Base-by-base conservation (phyloP, 169 alveolate genomes). In the Cytauxzoon felis region DNA sequence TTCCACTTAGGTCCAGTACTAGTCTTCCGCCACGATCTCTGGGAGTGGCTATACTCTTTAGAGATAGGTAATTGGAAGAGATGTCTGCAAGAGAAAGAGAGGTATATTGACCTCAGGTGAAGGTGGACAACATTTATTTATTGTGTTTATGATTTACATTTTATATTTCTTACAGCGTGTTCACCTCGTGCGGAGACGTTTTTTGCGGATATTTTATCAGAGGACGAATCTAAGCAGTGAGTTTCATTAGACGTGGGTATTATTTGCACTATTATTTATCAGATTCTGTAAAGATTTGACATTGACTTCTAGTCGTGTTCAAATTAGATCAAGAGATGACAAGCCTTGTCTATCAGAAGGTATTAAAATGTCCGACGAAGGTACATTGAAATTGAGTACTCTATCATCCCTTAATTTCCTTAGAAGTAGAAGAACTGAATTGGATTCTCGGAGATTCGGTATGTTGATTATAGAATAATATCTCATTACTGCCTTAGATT, bases 401-500 rank as follows among this genome's bases (percentile, higher is more conserved):
- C 4, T 18, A 51, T 30, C 4, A 56, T 13, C 66, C 26, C 24
- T 6, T 18, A 5, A 5, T 50, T 47, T 47, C 9, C 32, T 3
- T 62, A 16, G 86, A 76, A 5, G 40, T 76, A 5, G 86, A 80
- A 21, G 86, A 76, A 45, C 48, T 76, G 16, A 56, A 76, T 23
- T 76, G 86, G 86, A 48, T 76, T 7, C 64, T 76, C 3, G 86
- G 86, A 0, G 80, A 80, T 1, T 49, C 24, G 43, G 86, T 76
- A 58, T 1, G 73, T 76, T 63, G 23, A 19, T n/a, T 21, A 19
- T 23, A 34, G 18, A 5, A 3, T 5, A 43, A 1, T 19, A 53
- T 5, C 11, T n/a, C 34, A 13, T 42, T 3, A 2, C n/a, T 43
- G 19, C 13, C 24, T 21, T 6, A 58, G 68, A 27, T 58, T 7